Conservation (phyloP, 2,329 filamentous ascomycete genomes). For the Piedraia hortae region DNA sequence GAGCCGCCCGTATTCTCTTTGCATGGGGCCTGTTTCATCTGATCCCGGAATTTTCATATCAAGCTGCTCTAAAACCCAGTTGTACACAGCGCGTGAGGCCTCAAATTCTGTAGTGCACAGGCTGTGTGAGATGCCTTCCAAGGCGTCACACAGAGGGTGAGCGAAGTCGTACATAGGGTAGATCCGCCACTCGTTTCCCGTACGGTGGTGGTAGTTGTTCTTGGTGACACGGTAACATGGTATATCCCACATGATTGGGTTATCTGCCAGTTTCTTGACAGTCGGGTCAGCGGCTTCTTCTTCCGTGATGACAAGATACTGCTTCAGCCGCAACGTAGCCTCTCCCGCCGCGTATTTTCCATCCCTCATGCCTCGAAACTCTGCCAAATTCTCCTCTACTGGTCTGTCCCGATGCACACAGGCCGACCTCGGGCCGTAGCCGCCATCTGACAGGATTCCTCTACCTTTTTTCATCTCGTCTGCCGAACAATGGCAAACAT, state of each 20-base stretch:
- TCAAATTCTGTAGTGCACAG: conserved; percentile 87
- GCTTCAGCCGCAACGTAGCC: conserved; percentile 80
- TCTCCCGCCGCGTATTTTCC: conserved; percentile 68
- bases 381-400: conserved; percentile 45
- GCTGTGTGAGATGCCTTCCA: conserved; percentile 76
- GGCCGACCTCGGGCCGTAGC: conserved; percentile 41
- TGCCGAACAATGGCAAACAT: conserved; percentile 73
- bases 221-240: conserved; percentile 67
- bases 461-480: conserved; percentile 66
- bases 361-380: conserved; percentile 76
- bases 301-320: conserved; percentile 31
- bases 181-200: conserved; percentile 63
- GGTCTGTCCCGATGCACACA: conserved; percentile 55
- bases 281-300: conserved; percentile 10
- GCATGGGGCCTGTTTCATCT: conserved; percentile 40
- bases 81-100: conserved; percentile 60
- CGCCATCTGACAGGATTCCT: conserved; percentile 35
- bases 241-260: conserved; percentile 92
- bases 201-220: conserved; percentile 47
- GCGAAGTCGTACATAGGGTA: conserved; percentile 82
- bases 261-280: conserved; percentile 28
- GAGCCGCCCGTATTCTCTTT: conserved; percentile 58
- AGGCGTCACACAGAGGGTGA: conserved; percentile 73
- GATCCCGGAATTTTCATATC: conserved; percentile 45
- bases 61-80: conserved; percentile 61